Conservation (phyloP, 225 moss, liverwort and hornwort genomes). For the Sphagnum tenellum region DNA sequence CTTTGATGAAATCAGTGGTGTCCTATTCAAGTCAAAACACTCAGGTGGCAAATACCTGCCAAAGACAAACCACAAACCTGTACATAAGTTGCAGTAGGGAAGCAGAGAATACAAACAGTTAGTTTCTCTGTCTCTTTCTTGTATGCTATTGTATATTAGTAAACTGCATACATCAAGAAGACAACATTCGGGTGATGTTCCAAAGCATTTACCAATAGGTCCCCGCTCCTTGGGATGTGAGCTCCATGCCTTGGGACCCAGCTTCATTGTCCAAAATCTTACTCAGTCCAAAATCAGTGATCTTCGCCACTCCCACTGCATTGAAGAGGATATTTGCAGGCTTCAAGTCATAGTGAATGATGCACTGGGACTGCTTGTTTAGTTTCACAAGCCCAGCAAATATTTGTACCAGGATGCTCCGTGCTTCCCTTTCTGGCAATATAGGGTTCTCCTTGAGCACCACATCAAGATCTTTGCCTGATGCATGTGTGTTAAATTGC, state of each 20-base stretch:
- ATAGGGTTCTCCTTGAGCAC: conserved; percentile 72
- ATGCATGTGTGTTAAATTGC: not conserved
- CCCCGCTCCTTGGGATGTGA: conserved; percentile 95
- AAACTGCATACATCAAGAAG: too few species aligned
- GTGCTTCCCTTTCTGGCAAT: conserved; percentile 82
- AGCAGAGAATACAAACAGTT: too few species aligned
- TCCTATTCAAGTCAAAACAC: conserved; percentile 88
- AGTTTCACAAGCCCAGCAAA: conserved; percentile 83
- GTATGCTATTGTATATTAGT: too few species aligned
- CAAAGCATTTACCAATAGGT: conserved; percentile 62
- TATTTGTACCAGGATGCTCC: conserved; percentile 89
- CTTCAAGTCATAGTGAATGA: conserved; percentile 94
- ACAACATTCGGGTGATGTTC: too few species aligned
- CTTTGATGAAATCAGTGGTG: conserved; percentile 89
- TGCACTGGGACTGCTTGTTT: conserved; percentile 77
- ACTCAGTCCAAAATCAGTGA: conserved; percentile 92
- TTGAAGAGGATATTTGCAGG: conserved; percentile 93
- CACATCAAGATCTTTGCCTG: conserved; percentile 92
- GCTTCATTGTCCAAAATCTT: conserved; percentile 91
- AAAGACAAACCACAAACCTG: not conserved
- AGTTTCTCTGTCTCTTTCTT: too few species aligned
- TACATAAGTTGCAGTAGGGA: too few species aligned
- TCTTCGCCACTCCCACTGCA: conserved; percentile 88
- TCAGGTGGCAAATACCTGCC: conserved; percentile 92
- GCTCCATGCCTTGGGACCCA: conserved; percentile 92